Conservation (phyloP, 1,284 basidiomycete species). For the Phylloboletellus chloephorus region DNA sequence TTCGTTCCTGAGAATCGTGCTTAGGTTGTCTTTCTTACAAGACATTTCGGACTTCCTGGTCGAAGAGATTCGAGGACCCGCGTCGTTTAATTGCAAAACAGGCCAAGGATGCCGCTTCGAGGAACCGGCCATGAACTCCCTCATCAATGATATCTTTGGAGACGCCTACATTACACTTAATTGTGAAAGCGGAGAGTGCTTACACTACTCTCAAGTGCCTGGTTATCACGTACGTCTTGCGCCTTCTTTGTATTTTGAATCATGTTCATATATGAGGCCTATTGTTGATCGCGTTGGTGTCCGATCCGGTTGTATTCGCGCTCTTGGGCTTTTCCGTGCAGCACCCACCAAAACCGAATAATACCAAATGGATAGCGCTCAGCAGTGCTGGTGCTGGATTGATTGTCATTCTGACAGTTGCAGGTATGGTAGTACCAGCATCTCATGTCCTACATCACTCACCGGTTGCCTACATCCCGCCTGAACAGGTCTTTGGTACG, state of each 20-base stretch:
- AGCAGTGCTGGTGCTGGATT: conserved; percentile 77
- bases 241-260: background rate
- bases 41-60: conserved; percentile 92
- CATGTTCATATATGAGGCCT: background rate
- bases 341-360: conserved; percentile 76
- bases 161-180: conserved; percentile 85
- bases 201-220: conserved; percentile 91
- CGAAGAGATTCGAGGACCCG: conserved; percentile 90
- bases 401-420: conserved; percentile 54
- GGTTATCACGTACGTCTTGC: conserved; percentile 67
- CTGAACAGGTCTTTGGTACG: conserved; percentile 80
- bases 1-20: background rate
- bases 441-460: background rate
- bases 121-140: conserved; percentile 93
- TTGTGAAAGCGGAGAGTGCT: conserved; percentile 88
- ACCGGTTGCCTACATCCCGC: background rate
- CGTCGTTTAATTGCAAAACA: conserved; percentile 77
- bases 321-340: no score
- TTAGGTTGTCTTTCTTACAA: conserved; percentile 27
- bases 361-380: conserved; percentile 75
- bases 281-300: background rate
- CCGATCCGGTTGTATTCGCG: background rate
- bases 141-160: conserved; percentile 92
- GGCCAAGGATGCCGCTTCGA: conserved; percentile 81
- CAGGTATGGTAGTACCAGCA: conserved; percentile 33